phyloP scores from a whole-genome alignment of 2,329 filamentous ascomycete species.

The Ceratocystis smalleyi region DNA sequence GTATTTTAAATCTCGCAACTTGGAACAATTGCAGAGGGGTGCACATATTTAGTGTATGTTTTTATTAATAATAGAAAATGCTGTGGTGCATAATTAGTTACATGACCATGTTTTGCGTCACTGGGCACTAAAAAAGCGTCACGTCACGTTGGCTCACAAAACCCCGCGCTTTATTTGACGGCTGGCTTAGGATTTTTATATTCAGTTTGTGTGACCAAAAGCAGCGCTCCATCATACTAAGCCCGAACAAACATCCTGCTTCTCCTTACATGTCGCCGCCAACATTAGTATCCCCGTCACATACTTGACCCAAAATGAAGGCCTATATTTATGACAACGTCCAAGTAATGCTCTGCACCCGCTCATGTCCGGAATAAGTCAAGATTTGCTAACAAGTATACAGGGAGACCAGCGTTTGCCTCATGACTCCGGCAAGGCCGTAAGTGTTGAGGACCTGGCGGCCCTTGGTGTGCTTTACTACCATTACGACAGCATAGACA shows the following conservation, averaged over 20 bases:
- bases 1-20: too few relatives aligned
- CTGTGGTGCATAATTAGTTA: background rate
- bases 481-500: conserved; percentile 44
- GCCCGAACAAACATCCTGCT: background rate
- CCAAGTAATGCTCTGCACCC: conserved; percentile 28
- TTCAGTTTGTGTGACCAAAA: background rate
- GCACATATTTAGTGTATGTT: too few relatives aligned
- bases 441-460: conserved; percentile 50
- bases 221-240: background rate
- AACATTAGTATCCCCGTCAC: background rate
- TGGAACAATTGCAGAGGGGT: too few relatives aligned
- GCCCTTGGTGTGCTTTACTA: conserved; percentile 70
- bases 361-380: background rate
- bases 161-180: conserved; percentile 4
- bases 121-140: conserved; percentile 4
- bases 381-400: conserved; percentile 12
- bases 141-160: conserved; percentile 5
- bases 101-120: conserved; percentile 5
- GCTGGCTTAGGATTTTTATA: background rate
- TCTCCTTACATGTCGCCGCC: background rate
- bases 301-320: conserved; percentile 30
- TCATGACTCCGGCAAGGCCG: conserved; percentile 66
- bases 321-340: conserved; percentile 44
- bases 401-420: conserved; percentile 86
- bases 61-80: too few relatives aligned